Base-by-base conservation (phyloP, 208 protist species). In the Acanthamoeba polyphaga region DNA sequence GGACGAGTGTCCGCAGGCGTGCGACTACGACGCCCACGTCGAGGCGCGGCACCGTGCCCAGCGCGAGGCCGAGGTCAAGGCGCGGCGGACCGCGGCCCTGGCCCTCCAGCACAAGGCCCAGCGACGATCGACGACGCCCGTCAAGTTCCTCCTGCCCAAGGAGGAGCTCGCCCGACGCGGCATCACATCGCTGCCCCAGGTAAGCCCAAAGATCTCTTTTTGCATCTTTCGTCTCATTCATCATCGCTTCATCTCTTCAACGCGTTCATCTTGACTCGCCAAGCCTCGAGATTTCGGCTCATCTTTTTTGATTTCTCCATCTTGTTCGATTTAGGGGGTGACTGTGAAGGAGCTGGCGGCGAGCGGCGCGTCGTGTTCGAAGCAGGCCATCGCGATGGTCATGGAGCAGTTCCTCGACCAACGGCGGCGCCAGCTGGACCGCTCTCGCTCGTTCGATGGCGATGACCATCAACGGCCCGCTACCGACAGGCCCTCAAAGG, bases 331-430 rank as follows among this genome's bases (percentile, higher is more conserved):
- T 49, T 58, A 19, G 15, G 15, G 15, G 1, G 53, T 58, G 53
- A 58, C 15, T 8, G 22, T 82, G 22, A 82, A 82, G 43, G 34
- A 38, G 34, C 10, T 72, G 66, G n/a, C 32, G 32, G 24, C 66
- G 74, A 32, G 24, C 15, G 29, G n/a, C 24, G 19, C 13, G 64
- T 9, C n/a, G 17, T 82, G 74, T n/a, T 38, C 29, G 29, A 82
- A 82, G 74, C 34, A 82, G 74, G 74, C 15, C 17, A 82, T 82
- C 43, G 38, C 38, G 17, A 2, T 38, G 74, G 15, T 53, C 74
- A 82, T 82, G 74, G 74, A 82, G 43, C 24, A 82, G 29, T 82
- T 82, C 34, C 74, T 82, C 29, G 22, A 82, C 15, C 74, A 51
- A n/a, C 74, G 74, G 12, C n/a, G 53, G 53, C 53, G 53, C 10